Base-by-base conservation (phyloP, 2,329 filamentous ascomycete genomes). In the Pyrenophora graminea region DNA sequence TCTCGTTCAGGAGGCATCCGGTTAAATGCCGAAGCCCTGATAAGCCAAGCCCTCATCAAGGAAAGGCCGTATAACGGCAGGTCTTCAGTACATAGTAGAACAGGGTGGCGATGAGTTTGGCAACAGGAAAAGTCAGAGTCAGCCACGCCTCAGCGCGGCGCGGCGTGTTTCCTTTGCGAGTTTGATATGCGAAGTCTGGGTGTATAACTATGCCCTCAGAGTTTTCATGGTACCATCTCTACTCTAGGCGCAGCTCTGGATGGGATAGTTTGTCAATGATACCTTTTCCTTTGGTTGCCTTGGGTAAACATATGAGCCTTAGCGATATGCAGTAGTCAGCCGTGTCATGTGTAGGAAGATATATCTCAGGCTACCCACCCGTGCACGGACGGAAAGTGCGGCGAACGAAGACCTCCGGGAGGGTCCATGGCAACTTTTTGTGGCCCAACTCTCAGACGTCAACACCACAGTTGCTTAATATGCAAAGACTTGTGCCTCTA, bases 181-280 rank as follows among this genome's bases (percentile, higher is more conserved):
- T 40, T 48, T 36, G 34, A 40, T 21, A 31, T 36, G 39, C n/a
- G 30, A 51, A 42, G 36, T 33, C 15, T 39, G 27, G 38, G 17
- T 69, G 64, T 68, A 65, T 44, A 18, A 63, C 43, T 60, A 64
- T 51, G 27, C 43, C 56, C 58, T 42, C 42, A 37, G 19, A 34
- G 45, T 58, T 53, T 49, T 61, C 40, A 45, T 59, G 63, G 63
- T 70, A 63, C 43, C 37, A 68, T 71, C 64, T 70, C 66, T 62
- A 44, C 67, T 70, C 63, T 57, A 40, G 51, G 52, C 51, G 45
- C 45, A 39, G 46, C 49, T 44, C 42, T 38, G 43, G 10, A 48
- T 39, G 32, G 43, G 37, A 37, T 47, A 19, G 46, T 48, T 44
- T 34, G 27, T 45, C 47, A 61, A 59, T 61, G 53, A 56, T 60